Evolutionary conservation across 768 basidiomycete genomes (phyloP).

Genomic region (Gymnopilus dilepis): DNA sequence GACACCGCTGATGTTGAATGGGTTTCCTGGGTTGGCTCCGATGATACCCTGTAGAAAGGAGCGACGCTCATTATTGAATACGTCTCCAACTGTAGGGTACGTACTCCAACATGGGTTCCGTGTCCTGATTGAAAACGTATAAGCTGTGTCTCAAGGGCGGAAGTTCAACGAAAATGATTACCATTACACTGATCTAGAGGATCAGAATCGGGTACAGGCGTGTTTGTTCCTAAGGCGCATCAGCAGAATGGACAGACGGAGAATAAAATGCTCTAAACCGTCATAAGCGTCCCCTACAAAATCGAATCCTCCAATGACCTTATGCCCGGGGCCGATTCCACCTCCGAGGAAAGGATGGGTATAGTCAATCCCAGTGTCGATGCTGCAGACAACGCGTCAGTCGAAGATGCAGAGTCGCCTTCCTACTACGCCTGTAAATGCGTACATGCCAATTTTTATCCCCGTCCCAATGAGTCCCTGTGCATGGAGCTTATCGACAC

Average conservation of each 20-base stretch:
- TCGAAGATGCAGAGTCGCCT: neutral
- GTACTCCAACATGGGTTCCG: constrained; percentile 56
- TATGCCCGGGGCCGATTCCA: constrained; percentile 58
- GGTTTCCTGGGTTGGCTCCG: constrained; percentile 62
- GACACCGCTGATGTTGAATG: constrained; percentile 72
- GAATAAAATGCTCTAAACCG: too few relatives aligned
- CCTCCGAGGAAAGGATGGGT: constrained; percentile 61
- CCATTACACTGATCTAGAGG: constrained; percentile 58
- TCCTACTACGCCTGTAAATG: neutral
- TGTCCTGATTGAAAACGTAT: constrained; percentile 36
- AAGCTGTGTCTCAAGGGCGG: neutral
- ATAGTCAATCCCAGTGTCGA: constrained; percentile 64
- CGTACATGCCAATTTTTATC: constrained; percentile 70
- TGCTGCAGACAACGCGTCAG: constrained; percentile 33
- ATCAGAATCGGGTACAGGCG: constrained; percentile 54
- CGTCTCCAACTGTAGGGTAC: neutral
- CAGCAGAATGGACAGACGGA: neutral
- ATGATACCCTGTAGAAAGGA: constrained; percentile 54
- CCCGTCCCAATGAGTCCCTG: constrained; percentile 65
- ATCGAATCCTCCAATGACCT: constrained; percentile 58
- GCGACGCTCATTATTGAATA: neutral
- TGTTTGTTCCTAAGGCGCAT: constrained; percentile 50
- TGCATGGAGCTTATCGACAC: constrained; percentile 70
- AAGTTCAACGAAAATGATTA: constrained; percentile 15
- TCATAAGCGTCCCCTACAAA: constrained; percentile 61